Conservation (phyloP, 106 monocot genomes). For the Dendrobium catenatum region DNA sequence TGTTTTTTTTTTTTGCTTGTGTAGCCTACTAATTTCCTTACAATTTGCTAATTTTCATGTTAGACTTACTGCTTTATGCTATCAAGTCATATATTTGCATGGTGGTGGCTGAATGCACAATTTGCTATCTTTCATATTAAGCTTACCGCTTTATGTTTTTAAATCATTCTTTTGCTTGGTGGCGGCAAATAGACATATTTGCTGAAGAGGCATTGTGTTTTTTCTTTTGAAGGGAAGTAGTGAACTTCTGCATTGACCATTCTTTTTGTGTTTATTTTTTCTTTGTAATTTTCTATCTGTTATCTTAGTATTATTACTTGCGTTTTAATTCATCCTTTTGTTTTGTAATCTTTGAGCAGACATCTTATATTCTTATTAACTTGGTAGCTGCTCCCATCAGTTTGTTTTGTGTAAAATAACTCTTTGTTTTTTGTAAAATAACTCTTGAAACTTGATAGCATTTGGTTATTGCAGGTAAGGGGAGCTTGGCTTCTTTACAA, state of each 20-base stretch:
- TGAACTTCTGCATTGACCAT: too few species aligned
- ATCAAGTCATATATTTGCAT: too few species aligned
- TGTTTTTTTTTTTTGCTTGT: not conserved
- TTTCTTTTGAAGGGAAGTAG: too few species aligned
- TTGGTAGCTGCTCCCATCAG: not conserved
- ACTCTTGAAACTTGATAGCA: not conserved
- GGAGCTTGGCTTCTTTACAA: constrained; percentile 95
- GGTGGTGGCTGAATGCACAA: too few species aligned
- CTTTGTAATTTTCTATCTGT: too few species aligned
- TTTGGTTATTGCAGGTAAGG: constrained; percentile 46
- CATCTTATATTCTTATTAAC: not conserved
- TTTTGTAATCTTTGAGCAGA: too few species aligned
- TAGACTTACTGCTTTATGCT: not conserved
- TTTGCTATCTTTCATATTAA: too few species aligned
- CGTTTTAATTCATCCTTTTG: too few species aligned
- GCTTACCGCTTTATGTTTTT: too few species aligned
- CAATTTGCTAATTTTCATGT: not conserved
- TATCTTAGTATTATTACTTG: too few species aligned
- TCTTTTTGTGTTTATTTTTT: too few species aligned
- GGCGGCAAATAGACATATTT: not conserved
- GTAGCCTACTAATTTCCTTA: not conserved
- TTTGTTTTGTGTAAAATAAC: not conserved
- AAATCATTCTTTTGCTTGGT: not conserved
- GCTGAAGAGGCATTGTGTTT: not conserved
- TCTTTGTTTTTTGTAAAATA: not conserved